These are phyloP conservation scores for Penicillium paradoxum DNA, from an alignment of 495 filamentous ascomycete genomes.

Conservation along the genomic window DNA sequence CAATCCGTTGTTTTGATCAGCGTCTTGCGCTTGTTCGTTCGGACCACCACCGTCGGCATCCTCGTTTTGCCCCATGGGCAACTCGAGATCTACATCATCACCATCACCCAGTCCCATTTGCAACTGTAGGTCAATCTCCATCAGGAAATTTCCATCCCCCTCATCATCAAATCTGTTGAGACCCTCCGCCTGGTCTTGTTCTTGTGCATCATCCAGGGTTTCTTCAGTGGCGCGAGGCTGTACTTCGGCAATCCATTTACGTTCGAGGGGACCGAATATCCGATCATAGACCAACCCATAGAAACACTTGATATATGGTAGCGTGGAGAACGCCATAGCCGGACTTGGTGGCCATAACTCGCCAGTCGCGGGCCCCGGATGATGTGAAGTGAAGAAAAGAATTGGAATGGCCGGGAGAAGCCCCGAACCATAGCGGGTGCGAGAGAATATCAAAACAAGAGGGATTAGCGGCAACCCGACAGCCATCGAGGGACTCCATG, in stretches of 20 bases:
- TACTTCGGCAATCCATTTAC: conserved; percentile 60
- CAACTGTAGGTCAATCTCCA: conserved; percentile 44
- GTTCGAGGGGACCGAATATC: conserved; percentile 57
- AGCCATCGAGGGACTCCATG: conserved; percentile 39
- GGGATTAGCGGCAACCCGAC: conserved; percentile 62
- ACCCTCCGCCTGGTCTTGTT: conserved; percentile 41
- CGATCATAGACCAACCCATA: conserved; percentile 66
- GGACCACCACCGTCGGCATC: conserved; percentile 22
- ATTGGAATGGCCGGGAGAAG: conserved; percentile 59
- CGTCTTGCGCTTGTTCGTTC: conserved; percentile 26
- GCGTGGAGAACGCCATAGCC: conserved; percentile 59
- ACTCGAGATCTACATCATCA: conserved; percentile 20
- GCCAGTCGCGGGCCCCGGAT: conserved; percentile 29
- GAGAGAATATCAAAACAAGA: conserved; percentile 52
- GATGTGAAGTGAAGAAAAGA: conserved; percentile 53
- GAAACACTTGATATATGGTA: conserved; percentile 62
- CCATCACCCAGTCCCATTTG: conserved; percentile 41
- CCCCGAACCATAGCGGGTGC: conserved; percentile 54
- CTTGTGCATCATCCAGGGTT: conserved; percentile 41
- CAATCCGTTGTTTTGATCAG: conserved; percentile 22
- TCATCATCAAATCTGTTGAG: conserved; percentile 36
- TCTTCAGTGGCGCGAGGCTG: conserved; percentile 55
- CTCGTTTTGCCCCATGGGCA: conserved; percentile 15
- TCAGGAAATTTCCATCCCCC: conserved; percentile 36
- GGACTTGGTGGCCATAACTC: conserved; percentile 73